Evolutionary conservation across 1,139 yeast genomes (phyloP).

Genomic region (Sugiyamaella pinicola): DNA sequence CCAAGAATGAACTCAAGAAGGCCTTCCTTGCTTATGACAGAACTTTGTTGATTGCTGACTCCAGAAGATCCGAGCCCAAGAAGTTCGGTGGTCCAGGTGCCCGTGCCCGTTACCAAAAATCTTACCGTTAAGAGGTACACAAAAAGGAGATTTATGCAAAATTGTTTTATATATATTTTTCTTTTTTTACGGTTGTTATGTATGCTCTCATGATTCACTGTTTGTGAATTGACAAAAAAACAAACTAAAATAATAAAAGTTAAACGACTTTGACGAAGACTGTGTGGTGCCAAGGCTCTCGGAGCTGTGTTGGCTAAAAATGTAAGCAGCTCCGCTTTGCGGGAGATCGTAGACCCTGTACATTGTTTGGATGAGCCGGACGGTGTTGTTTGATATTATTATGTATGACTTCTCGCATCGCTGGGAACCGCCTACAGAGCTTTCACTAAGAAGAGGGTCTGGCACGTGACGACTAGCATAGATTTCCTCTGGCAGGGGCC

Average conservation of each 20-base stretch:
- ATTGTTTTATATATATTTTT: slow-evolving; percentile 5
- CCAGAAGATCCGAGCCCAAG: slow-evolving; percentile 99
- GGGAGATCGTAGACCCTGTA: no score
- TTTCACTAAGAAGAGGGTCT: no score
- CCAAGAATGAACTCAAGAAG: slow-evolving; percentile 99
- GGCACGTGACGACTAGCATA: background rate
- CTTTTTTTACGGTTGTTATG: slow-evolving; percentile 19
- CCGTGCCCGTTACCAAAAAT: slow-evolving; percentile 99
- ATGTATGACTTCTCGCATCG: no score
- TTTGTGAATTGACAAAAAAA: slow-evolving; percentile 13
- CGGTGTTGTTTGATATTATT: no score
- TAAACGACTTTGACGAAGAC: no score
- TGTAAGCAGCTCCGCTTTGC: no score
- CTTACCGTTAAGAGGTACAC: slow-evolving; percentile 81
- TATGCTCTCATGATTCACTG: slow-evolving; percentile 17
- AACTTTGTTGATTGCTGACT: slow-evolving; percentile 98
- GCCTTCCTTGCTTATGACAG: slow-evolving; percentile 97
- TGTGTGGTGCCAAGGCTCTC: no score
- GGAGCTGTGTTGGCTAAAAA: no score
- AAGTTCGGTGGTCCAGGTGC: slow-evolving; percentile 99
- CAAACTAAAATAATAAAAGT: slow-evolving; percentile 17
- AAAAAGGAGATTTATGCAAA: slow-evolving; percentile 8
- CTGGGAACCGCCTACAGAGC: no score
- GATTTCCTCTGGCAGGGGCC: no score
- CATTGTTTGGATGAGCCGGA: no score